These are phyloP conservation scores for Citrus australasica DNA, from an alignment of 345 rosid genomes.

Conservation along the genomic window DNA sequence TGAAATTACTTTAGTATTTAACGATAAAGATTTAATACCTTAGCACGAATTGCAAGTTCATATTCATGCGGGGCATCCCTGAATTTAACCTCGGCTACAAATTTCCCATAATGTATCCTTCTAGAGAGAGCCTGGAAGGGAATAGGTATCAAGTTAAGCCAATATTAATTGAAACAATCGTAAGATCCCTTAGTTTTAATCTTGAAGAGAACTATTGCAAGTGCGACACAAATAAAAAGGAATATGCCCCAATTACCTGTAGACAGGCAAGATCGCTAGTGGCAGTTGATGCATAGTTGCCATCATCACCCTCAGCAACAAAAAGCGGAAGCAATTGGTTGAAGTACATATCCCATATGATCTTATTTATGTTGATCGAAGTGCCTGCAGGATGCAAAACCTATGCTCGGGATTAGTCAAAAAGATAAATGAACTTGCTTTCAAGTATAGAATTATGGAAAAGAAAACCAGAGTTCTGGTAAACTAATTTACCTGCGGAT, in stretches of 20 bases:
- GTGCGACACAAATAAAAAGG: background rate
- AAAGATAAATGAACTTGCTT: background rate
- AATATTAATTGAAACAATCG: background rate
- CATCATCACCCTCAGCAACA: constrained; percentile 67
- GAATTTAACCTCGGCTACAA: constrained; percentile 87
- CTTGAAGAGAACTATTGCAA: background rate
- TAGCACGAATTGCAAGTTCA: constrained; percentile 61
- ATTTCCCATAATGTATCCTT: constrained; percentile 86
- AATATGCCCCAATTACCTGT: constrained; percentile 43
- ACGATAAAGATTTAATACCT: constrained; percentile 40
- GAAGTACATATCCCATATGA: constrained; percentile 68
- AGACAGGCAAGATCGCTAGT: constrained; percentile 64
- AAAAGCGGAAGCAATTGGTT: constrained; percentile 69
- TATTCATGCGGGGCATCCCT: constrained; percentile 61
- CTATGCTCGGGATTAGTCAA: constrained; percentile 29
- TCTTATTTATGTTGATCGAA: constrained; percentile 55
- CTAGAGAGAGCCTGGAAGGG: constrained; percentile 67
- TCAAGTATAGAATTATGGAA: background rate
- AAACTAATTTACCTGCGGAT: constrained; percentile 42
- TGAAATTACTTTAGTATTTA: background rate
- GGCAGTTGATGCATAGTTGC: constrained; percentile 71
- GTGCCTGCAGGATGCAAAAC: constrained; percentile 57
- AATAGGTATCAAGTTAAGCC: background rate
- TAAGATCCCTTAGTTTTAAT: background rate
- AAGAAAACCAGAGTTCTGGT: background rate